Evolutionary conservation across 805 yeast species (phyloP).

Genomic region (Candida glaebosa): DNA sequence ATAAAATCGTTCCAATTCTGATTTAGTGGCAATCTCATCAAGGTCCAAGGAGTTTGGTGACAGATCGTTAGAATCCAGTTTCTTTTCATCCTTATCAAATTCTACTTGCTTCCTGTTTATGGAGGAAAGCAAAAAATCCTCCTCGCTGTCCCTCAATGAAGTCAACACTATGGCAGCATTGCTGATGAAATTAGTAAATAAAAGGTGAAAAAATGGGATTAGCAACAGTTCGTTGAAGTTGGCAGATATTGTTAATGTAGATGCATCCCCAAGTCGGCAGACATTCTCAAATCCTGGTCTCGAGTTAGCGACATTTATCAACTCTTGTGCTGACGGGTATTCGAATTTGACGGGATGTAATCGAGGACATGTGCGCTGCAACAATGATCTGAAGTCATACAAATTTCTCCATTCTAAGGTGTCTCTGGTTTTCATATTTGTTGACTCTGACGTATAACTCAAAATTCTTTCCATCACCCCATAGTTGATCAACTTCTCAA

Average conservation of each 20-base stretch:
- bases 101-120: conserved; percentile 20
- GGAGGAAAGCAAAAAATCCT: conserved; percentile 60
- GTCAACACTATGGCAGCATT: conserved; percentile 67
- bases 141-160: conserved; percentile 68
- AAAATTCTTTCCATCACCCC: conserved; percentile 73
- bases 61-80: neutral
- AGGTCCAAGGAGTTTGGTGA: conserved; percentile 32
- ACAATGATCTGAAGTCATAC: conserved; percentile 62
- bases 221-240: conserved; percentile 26
- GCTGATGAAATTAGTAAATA: conserved; percentile 53
- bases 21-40: conserved; percentile 64
- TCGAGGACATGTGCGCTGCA: conserved; percentile 65
- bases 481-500: conserved; percentile 52
- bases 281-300: conserved; percentile 27
- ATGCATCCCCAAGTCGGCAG: conserved; percentile 26
- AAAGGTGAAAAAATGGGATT: conserved; percentile 44
- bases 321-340: conserved; percentile 42
- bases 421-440: conserved; percentile 29
- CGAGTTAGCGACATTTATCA: conserved; percentile 23
- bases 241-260: conserved; percentile 15
- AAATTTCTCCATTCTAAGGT: conserved; percentile 44
- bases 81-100: conserved; percentile 8
- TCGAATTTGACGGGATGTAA: conserved; percentile 49
- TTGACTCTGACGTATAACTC: conserved; percentile 57
- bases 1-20: conserved; percentile 87